phyloP scores from a whole-genome alignment of 768 basidiomycete species.

The Mycena latifolia region DNA sequence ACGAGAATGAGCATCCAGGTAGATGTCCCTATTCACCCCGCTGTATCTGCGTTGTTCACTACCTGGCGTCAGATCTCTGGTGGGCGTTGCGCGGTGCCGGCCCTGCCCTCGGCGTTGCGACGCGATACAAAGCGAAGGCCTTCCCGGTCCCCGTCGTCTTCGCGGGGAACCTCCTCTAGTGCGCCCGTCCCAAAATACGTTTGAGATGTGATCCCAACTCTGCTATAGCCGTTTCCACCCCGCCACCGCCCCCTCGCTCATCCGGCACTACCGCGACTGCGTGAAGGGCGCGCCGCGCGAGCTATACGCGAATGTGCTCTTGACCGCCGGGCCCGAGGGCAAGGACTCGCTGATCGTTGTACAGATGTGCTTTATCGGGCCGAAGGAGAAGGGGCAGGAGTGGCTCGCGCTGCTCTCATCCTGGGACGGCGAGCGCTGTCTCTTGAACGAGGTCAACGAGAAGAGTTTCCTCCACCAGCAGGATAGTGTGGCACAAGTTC shows the following conservation, averaged over 20 bases:
- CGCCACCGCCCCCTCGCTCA: slow-evolving; percentile 87
- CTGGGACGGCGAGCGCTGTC: slow-evolving; percentile 89
- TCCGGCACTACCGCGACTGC: slow-evolving; percentile 94
- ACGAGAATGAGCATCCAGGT: slow-evolving; percentile 80
- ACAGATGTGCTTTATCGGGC: slow-evolving; percentile 91
- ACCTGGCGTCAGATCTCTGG: slow-evolving; percentile 73
- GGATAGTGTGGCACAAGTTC: slow-evolving; percentile 90
- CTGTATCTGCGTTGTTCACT: slow-evolving; percentile 5
- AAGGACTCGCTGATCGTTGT: slow-evolving; percentile 90
- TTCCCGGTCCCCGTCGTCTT: slow-evolving; percentile 93
- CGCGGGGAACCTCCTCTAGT: slow-evolving; percentile 95
- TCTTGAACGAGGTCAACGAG: slow-evolving; percentile 92
- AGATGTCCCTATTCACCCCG: slow-evolving; percentile 30
- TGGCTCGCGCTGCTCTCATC: slow-evolving; percentile 84
- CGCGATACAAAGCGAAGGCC: slow-evolving; percentile 91
- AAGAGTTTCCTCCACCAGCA: slow-evolving; percentile 92
- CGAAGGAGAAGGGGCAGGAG: slow-evolving; percentile 79
- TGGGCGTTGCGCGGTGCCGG: slow-evolving; percentile 92
- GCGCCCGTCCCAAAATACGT: slow-evolving; percentile 45
- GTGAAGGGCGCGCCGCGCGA: slow-evolving; percentile 90
- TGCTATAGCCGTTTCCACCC: slow-evolving; percentile 84
- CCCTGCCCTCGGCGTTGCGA: slow-evolving; percentile 84
- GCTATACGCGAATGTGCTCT: slow-evolving; percentile 89
- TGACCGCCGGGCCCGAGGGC: slow-evolving; percentile 90
- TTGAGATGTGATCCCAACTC: slow-evolving; percentile 21